Evolutionary conservation across 768 basidiomycete genomes (phyloP), one percentile per base, ranked within the genome.

Genomic region (Steccherinum ochraceum): DNA sequence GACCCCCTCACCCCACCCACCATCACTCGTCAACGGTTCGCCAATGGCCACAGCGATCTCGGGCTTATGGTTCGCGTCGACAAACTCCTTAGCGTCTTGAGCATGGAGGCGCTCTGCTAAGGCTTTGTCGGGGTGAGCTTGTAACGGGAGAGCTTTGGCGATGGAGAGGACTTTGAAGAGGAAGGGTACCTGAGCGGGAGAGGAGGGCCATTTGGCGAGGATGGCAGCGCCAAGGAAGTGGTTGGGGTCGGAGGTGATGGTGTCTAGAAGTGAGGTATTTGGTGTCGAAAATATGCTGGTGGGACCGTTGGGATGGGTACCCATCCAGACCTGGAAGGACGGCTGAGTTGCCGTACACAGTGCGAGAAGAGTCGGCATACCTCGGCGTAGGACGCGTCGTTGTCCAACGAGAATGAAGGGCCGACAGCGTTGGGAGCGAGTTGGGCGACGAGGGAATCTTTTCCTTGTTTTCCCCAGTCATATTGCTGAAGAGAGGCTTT

Each of bases 251-350:
- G 62, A 50, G 13, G 63, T 50, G 24, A 63, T 56, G 56, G 77
- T 63, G 54, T 69, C 60, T 20, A 67, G 60, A 40, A 56, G 75
- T 62, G 46, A 64, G 40, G 35, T 60, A 5, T 54, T 40, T n/a
- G n/a, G n/a, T 23, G 61, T 46, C 24, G 56, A 45, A 52, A 70
- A 63, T 26, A 69, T 57, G 45, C 54, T 46, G 5, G 77, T 74
- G 1, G 80, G 79, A 24, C 76, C 68, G 20, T 71, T 73, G 0
- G 73, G 70, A 56, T 82, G 80, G 1, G 79, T 80, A 24, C 79
- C 80, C 77, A 81, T 80, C 80, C 79, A 81, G n/a, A 80, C 65
- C 77, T 81, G 57, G 16, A 25, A 13, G n/a, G n/a, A n/a, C n/a
- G n/a, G n/a, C n/a, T n/a, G n/a, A n/a, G n/a, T n/a, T n/a, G n/a